Evolutionary conservation across 1,284 basidiomycete species (phyloP), one percentile per base, ranked within the genome.

Genomic region (Dichomitus squalens): DNA sequence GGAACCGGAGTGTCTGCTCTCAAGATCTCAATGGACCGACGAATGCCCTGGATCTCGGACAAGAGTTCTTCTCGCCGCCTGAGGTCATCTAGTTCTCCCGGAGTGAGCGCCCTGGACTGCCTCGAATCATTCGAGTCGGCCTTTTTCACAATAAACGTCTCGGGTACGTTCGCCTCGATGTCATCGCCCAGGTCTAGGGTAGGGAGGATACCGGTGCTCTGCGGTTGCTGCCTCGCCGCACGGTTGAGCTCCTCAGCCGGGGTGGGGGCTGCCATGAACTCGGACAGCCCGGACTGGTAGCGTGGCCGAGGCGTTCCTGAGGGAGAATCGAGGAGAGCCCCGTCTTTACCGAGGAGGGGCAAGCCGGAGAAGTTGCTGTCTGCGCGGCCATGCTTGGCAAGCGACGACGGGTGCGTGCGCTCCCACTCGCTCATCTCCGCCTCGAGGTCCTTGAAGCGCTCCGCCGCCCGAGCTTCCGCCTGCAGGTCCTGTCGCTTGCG

Each of bases 381-480:
- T 49, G 80, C 73, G n/a, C 88, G 80, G 25, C 75, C 82, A 69
- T 90, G 85, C 64, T 79, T 84, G 56, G 70, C 66, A 56, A 85
- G 72, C 49, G 80, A 78, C 48, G 80, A 78, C 12, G 91, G 86
- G 63, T 96, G 92, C 53, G 92, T 87, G 64, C 82, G 86, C 70
- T 97, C 94, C 96, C 95, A 98, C 58, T 88, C 84, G 38, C 84
- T 83, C 53, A 89, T 86, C 70, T 97, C 94, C 46, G 80, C 78
- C 38, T 85, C 79, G 44, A 93, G 76, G 47, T 79, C 81, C 23
- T 79, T 81, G 71, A 96, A 88, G 40, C 85, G 80, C 52, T 85
- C 83, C 1, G 93, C 87, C 41, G 93, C 91, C 49, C 85, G 81
- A 12, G 83, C 76, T 60, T 95, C 92, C 29, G 90, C 87, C 67